A percentile compares a stretch with the other conserved stretches of the same genome.
Evolutionary conservation across 805 yeast species (phyloP).

Genomic region (Starmerella stigmatis): DNA sequence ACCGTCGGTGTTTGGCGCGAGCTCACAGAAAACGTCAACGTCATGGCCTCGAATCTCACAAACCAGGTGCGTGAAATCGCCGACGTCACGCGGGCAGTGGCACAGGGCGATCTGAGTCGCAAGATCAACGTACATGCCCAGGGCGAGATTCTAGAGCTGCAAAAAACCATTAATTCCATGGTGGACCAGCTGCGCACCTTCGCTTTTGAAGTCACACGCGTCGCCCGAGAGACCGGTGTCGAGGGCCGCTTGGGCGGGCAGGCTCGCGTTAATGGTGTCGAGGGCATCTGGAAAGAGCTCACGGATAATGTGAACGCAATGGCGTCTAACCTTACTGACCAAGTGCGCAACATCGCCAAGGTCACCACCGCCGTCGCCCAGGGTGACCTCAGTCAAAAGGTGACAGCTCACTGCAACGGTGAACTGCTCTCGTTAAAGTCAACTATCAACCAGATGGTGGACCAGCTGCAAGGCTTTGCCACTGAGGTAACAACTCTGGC

Average conservation of each 20-base stretch:
- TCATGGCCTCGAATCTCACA: slow-evolving; percentile 80
- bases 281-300: slow-evolving; percentile 79
- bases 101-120: slow-evolving; percentile 71
- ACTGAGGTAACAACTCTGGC: slow-evolving; percentile 80
- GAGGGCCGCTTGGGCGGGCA: slow-evolving; percentile 85
- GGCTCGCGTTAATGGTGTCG: slow-evolving; percentile 66
- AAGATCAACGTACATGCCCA: slow-evolving; percentile 86
- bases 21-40: slow-evolving; percentile 74
- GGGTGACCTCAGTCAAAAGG: slow-evolving; percentile 71
- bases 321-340: slow-evolving; percentile 81
- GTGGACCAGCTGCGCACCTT: slow-evolving; percentile 74
- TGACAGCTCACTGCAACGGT: slow-evolving; percentile 77
- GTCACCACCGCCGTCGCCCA: slow-evolving; percentile 82
- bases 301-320: slow-evolving; percentile 83
- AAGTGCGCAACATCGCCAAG: slow-evolving; percentile 77
- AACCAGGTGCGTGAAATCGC: slow-evolving; percentile 85
- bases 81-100: slow-evolving; percentile 81
- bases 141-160: slow-evolving; percentile 77
- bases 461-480: slow-evolving; percentile 68
- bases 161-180: slow-evolving; percentile 80
- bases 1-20: slow-evolving; percentile 84
- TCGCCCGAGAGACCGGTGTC: slow-evolving; percentile 82
- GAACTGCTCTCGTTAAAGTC: slow-evolving; percentile 69
- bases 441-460: slow-evolving; percentile 83
- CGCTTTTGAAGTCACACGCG: slow-evolving; percentile 78